Evolutionary conservation across 495 filamentous ascomycete genomes (phyloP).

Genomic region (Cercophora samala): DNA sequence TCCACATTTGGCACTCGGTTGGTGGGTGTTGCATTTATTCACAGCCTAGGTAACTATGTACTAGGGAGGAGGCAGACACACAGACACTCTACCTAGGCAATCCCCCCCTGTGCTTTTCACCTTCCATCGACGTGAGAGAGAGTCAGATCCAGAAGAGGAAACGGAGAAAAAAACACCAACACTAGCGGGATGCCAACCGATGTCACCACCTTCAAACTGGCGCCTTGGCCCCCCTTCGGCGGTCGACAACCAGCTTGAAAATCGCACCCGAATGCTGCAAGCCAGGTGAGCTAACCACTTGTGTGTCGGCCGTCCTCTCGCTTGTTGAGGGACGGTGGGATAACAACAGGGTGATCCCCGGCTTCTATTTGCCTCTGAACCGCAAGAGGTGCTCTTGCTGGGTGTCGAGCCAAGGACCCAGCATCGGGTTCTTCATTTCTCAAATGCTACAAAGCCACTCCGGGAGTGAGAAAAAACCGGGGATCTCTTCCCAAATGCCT

Average conservation of each 20-base stretch:
- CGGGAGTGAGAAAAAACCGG: not conserved
- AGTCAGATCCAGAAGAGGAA: not conserved
- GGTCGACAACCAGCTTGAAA: not conserved
- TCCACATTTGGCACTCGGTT: not conserved
- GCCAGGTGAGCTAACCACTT: not conserved
- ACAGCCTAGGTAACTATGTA: too few species aligned
- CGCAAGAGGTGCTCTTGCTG: not conserved
- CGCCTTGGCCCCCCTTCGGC: not conserved
- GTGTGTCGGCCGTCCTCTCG: not conserved
- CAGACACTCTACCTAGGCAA: not conserved
- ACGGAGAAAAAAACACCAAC: slow-evolving; percentile 3
- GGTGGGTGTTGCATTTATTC: not conserved
- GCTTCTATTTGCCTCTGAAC: not conserved
- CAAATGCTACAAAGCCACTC: not conserved
- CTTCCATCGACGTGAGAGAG: not conserved
- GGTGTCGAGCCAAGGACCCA: not conserved
- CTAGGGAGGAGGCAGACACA: too few species aligned
- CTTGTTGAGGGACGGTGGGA: not conserved
- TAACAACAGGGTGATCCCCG: not conserved
- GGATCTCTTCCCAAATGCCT: not conserved
- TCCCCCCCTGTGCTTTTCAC: not conserved
- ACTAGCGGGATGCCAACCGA: not conserved
- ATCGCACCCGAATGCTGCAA: not conserved
- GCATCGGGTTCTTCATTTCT: slow-evolving; percentile 6
- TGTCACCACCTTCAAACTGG: not conserved